A percentile compares a stretch with the other conserved stretches of the same genome.
phyloP scores from a whole-genome alignment of 768 basidiomycete genomes.

The Serendipita sp. region DNA sequence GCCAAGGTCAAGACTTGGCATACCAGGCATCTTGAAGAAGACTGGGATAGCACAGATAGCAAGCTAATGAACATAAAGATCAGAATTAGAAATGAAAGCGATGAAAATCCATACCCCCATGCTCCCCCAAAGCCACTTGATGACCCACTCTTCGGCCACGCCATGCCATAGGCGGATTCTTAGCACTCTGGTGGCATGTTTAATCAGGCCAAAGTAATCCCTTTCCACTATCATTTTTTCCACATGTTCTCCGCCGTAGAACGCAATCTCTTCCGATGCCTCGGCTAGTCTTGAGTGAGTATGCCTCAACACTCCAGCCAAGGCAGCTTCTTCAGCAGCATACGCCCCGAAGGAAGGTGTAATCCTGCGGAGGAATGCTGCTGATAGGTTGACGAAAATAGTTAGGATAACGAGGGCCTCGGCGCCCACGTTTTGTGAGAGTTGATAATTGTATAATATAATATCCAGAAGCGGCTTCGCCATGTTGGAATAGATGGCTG shows the following conservation, averaged over 20 bases:
- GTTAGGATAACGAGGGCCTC: slow-evolving; percentile 78
- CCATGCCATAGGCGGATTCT: slow-evolving; percentile 76
- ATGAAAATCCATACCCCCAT: slow-evolving; percentile 49
- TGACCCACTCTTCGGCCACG: slow-evolving; percentile 84
- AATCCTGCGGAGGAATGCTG: slow-evolving; percentile 61
- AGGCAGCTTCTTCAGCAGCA: slow-evolving; percentile 71
- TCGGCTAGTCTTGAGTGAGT: slow-evolving; percentile 83
- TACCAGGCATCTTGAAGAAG: slow-evolving; percentile 74
- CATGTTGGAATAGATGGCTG: slow-evolving; percentile 85
- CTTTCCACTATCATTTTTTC: slow-evolving; percentile 87
- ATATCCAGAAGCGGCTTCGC: slow-evolving; percentile 89
- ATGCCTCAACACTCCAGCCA: slow-evolving; percentile 79
- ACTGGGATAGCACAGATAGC: slow-evolving; percentile 86
- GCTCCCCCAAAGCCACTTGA: slow-evolving; percentile 85
- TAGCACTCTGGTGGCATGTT: slow-evolving; percentile 72
- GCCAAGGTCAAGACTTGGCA: slow-evolving; percentile 52
- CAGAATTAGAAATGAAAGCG: not conserved
- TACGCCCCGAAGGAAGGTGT: slow-evolving; percentile 90
- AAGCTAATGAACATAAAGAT: slow-evolving; percentile 28
- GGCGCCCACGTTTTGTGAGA: slow-evolving; percentile 86
- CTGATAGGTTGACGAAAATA: slow-evolving; percentile 67
- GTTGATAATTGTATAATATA: slow-evolving; percentile 89
- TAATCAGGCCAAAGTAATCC: slow-evolving; percentile 68
- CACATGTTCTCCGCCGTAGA: slow-evolving; percentile 72
- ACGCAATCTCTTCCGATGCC: slow-evolving; percentile 77